phyloP scores from a whole-genome alignment of 768 basidiomycete species.

The Amanita pseudoporphyria region DNA sequence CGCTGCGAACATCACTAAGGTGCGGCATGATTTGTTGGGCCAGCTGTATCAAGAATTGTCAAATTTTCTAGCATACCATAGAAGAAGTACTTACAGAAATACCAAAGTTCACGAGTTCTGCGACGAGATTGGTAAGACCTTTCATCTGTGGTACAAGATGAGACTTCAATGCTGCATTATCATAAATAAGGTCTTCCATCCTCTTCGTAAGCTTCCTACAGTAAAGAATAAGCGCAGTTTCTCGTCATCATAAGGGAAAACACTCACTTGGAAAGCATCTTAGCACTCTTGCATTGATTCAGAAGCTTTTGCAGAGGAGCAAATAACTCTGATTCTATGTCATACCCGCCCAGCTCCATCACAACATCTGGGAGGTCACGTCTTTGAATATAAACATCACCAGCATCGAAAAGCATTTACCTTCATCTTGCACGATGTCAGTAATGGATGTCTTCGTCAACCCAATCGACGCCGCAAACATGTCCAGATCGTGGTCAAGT shows the following conservation, averaged over 20 bases:
- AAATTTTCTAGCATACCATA: background rate
- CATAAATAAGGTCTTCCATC: constrained; percentile 68
- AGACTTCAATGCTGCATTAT: constrained; percentile 62
- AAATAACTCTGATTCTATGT: constrained; percentile 69
- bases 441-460: constrained; percentile 81
- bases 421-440: constrained; percentile 67
- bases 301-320: constrained; percentile 75
- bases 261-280: constrained; percentile 69
- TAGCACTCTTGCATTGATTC: constrained; percentile 74
- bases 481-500: constrained; percentile 89
- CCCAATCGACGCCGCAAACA: constrained; percentile 86
- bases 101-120: constrained; percentile 84
- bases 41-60: constrained; percentile 37
- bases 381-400: background rate
- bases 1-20: constrained; percentile 66
- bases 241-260: background rate
- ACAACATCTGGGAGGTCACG: constrained; percentile 43
- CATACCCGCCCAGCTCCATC: constrained; percentile 64
- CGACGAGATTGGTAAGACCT: constrained; percentile 58
- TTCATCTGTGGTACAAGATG: constrained; percentile 68
- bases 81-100: constrained; percentile 48
- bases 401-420: constrained; percentile 24
- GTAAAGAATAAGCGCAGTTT: background rate
- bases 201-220: constrained; percentile 81
- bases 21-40: constrained; percentile 87